Conservation (phyloP, 495 filamentous ascomycete species). For the Hyaloscypha variabilis region DNA sequence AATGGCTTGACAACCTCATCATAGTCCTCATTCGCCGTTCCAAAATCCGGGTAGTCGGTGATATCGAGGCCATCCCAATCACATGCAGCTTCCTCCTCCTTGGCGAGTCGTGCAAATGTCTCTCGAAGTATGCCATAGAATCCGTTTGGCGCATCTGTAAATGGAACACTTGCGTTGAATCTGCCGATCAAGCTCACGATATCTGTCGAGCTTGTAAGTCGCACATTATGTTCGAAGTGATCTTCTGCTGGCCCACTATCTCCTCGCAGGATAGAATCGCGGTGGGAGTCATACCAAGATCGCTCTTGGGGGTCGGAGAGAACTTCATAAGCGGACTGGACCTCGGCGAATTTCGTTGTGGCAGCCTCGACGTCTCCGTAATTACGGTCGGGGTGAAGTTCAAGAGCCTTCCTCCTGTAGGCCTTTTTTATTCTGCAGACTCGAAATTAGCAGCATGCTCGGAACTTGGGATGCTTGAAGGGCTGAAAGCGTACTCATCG, state of each 20-base stretch:
- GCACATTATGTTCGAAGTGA: slow-evolving; percentile 63
- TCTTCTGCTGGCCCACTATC: slow-evolving; percentile 49
- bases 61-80: slow-evolving; percentile 60
- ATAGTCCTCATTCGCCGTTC: slow-evolving; percentile 64
- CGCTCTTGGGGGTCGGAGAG: slow-evolving; percentile 95
- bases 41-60: slow-evolving; percentile 79
- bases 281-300: slow-evolving; percentile 96
- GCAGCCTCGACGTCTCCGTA: slow-evolving; percentile 81
- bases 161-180: slow-evolving; percentile 75
- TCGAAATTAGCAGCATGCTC: slow-evolving; percentile 5
- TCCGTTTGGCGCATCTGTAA: slow-evolving; percentile 73
- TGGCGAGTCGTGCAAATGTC: slow-evolving; percentile 77
- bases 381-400: slow-evolving; percentile 95
- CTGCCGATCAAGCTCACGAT: slow-evolving; percentile 72
- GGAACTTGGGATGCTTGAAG: not conserved
- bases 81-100: slow-evolving; percentile 75
- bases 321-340: slow-evolving; percentile 92
- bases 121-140: slow-evolving; percentile 79
- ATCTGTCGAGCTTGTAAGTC: slow-evolving; percentile 76
- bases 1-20: slow-evolving; percentile 76
- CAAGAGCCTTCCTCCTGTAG: slow-evolving; percentile 86
- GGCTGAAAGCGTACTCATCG: slow-evolving; percentile 65
- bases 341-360: slow-evolving; percentile 83
- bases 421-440: slow-evolving; percentile 84
- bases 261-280: slow-evolving; percentile 72